Percentiles rank a stretch among this genome's conserved stretches.
phyloP scores from a whole-genome alignment of 345 rosid species.

The Citrus glauca region DNA sequence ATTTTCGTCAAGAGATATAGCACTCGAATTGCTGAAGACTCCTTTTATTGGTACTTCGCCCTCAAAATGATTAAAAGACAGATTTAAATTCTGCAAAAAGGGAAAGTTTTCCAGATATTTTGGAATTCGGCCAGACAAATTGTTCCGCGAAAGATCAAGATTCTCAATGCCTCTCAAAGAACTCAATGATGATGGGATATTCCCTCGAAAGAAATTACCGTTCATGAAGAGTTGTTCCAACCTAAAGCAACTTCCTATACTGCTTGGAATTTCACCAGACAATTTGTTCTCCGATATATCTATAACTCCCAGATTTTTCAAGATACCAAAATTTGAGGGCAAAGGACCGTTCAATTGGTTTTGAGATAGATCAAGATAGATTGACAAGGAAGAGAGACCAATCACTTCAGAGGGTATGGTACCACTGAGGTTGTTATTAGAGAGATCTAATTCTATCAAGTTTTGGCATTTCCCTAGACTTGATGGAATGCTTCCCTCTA shows the following conservation, averaged over 20 bases:
- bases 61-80: slow-evolving; percentile 41
- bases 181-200: slow-evolving; percentile 31
- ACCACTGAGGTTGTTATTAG: slow-evolving; percentile 23
- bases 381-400: slow-evolving; percentile 14
- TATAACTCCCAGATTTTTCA: slow-evolving; percentile 14
- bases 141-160: slow-evolving; percentile 31
- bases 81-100: slow-evolving; percentile 14
- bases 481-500: slow-evolving; percentile 21
- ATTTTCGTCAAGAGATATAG: slow-evolving; percentile 26
- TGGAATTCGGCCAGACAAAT: slow-evolving; percentile 28
- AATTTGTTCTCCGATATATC: slow-evolving; percentile 20
- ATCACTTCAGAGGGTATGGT: slow-evolving; percentile 17
- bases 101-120: not conserved
- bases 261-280: slow-evolving; percentile 27
- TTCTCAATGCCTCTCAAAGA: slow-evolving; percentile 18
- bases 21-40: slow-evolving; percentile 29
- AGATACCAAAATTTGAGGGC: slow-evolving; percentile 13
- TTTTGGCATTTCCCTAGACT: slow-evolving; percentile 7
- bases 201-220: slow-evolving; percentile 25
- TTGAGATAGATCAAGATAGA: slow-evolving; percentile 16
- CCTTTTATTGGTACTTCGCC: slow-evolving; percentile 40
- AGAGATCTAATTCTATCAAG: not conserved
- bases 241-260: slow-evolving; percentile 21
- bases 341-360: slow-evolving; percentile 30
- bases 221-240: slow-evolving; percentile 17